Percentiles rank a stretch among this genome's conserved stretches.
phyloP scores from a whole-genome alignment of 306 rosid genomes.

The Astragalus glycyphyllos region DNA sequence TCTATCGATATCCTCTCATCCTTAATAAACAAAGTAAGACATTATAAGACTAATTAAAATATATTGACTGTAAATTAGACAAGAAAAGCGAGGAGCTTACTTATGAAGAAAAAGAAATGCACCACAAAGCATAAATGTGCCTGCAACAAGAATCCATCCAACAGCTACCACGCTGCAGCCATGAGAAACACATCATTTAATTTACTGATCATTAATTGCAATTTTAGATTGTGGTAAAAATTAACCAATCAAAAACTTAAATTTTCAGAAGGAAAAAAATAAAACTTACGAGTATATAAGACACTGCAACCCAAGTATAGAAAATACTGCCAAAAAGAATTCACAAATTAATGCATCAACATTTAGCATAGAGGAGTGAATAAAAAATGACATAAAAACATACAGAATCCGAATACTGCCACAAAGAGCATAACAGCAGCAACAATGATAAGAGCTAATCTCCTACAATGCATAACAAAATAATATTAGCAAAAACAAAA shows the following conservation, averaged over 20 bases:
- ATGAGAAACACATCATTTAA: constrained; percentile 32
- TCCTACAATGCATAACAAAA: constrained; percentile 50
- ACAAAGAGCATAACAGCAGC: constrained; percentile 66
- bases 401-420: constrained; percentile 71
- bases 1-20: too few species aligned
- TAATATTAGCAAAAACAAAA: not conserved
- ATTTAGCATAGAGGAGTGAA: constrained; percentile 7
- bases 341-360: constrained; percentile 22
- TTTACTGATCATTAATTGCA: not conserved
- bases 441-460: constrained; percentile 57
- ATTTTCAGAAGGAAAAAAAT: not conserved
- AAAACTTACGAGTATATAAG: constrained; percentile 71
- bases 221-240: not conserved
- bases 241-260: not conserved
- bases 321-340: constrained; percentile 58
- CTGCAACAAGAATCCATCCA: constrained; percentile 71
- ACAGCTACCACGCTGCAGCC: constrained; percentile 57
- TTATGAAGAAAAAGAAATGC: constrained; percentile 68
- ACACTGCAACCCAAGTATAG: constrained; percentile 60
- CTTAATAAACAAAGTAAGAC: not conserved
- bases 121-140: constrained; percentile 63
- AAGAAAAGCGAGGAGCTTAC: constrained; percentile 51
- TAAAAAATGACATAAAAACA: constrained; percentile 34
- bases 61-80: not conserved
- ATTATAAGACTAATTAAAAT: not conserved